Evolutionary conservation across 108 stramenopile genomes (phyloP), one percentile per base, ranked within the genome.

Genomic region (Mayamaea pseudoterrestris): DNA sequence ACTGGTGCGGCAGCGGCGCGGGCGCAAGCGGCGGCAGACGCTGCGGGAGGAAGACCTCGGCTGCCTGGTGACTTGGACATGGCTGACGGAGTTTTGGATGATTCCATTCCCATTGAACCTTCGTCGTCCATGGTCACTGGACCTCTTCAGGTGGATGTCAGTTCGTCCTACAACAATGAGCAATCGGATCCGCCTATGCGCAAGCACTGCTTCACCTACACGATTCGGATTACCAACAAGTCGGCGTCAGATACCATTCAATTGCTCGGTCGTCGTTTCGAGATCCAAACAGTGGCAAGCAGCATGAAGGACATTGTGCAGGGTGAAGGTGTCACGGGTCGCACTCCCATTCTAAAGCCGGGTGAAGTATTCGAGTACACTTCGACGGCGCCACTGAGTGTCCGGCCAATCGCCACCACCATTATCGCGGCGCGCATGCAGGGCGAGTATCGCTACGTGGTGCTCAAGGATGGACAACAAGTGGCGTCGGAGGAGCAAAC

Each of bases 351-450:
- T 27, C 69, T 94, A 30, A 76, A 91, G 52, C 90, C 90, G 6
- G 93, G 93, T 14, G 86, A 90, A 66, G 80, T 82, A 22, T 91
- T 94, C 57, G 93, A 91, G 50, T 94, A 94, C 65, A 87, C 87
- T n/a, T 74, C 69, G 1, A 85, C 83, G 4, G 88, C 88, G 13
- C 88, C 88, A 9, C 61, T 85, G 16, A 68, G 65, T 8, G 80
- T 84, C 2, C 66, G 82, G 8, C 83, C 88, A 13, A 75, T 90
- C 46, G 78, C 76, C n/a, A 83, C 80, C 9, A 85, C 83, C 4
- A 59, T 69, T 5, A 80, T 83, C 53, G 88, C 88, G 7, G 88
- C 88, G 11, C 73, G 82, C 13, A 90, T 84, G 88, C 57, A 57
- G 27, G 88, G 88, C 16, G 78, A 84, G 44, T 82, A 90, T 57